A percentile compares a stretch with the other conserved stretches of the same genome.
Evolutionary conservation across 495 filamentous ascomycete genomes (phyloP).

Genomic region (Talaromyces ruber): DNA sequence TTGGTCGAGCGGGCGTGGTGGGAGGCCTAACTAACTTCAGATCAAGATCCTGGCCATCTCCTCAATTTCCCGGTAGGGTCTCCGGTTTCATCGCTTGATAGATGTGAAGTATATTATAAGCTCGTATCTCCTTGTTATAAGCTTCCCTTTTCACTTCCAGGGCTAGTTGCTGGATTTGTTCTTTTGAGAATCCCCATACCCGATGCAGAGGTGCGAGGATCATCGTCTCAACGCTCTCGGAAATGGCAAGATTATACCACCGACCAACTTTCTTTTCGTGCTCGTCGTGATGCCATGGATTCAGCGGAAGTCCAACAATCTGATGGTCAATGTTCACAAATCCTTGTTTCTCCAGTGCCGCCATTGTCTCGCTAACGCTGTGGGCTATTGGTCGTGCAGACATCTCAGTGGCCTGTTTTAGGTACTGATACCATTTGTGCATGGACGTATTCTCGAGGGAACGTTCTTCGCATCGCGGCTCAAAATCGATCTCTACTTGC

Average conservation of each 20-base stretch:
- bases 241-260: slow-evolving; percentile 79
- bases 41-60: slow-evolving; percentile 10
- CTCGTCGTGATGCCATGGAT: slow-evolving; percentile 66
- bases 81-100: slow-evolving; percentile 37
- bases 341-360: slow-evolving; percentile 59
- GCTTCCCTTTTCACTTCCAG: slow-evolving; percentile 59
- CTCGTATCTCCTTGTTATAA: slow-evolving; percentile 58
- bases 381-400: slow-evolving; percentile 60
- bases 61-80: slow-evolving; percentile 1
- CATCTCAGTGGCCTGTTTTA: slow-evolving; percentile 62
- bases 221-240: slow-evolving; percentile 63
- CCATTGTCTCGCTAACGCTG: slow-evolving; percentile 48
- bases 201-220: slow-evolving; percentile 68
- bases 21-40: background rate
- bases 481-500: slow-evolving; percentile 86
- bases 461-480: slow-evolving; percentile 71
- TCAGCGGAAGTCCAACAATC: slow-evolving; percentile 64
- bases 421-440: slow-evolving; percentile 59
- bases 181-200: slow-evolving; percentile 51
- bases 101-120: slow-evolving; percentile 62
- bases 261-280: slow-evolving; percentile 62
- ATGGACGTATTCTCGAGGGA: slow-evolving; percentile 40
- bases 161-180: slow-evolving; percentile 56
- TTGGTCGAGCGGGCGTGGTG: background rate
- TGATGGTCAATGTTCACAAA: slow-evolving; percentile 76